Conservation (phyloP, 2,329 filamentous ascomycete genomes). For the Ceratocystis destructans region DNA sequence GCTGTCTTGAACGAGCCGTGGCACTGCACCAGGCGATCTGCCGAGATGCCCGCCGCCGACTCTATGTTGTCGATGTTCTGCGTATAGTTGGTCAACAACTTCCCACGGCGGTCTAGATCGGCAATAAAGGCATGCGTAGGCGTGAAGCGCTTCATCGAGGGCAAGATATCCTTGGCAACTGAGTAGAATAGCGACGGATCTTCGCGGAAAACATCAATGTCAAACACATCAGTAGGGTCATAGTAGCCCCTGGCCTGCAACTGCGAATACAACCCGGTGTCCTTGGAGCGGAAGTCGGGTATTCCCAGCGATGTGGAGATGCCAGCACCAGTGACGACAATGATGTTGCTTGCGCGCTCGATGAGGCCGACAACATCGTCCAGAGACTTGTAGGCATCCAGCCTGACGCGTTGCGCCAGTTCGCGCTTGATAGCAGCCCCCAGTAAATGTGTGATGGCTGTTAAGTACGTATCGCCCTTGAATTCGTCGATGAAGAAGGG, state of each 20-base stretch:
- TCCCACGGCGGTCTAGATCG: conserved; percentile 72
- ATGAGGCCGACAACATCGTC: conserved; percentile 76
- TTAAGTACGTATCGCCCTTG: conserved; percentile 5
- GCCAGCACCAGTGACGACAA: conserved; percentile 87
- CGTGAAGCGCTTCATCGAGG: conserved; percentile 64
- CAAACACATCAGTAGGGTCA: conserved; percentile 92
- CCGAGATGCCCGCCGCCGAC: conserved; percentile 64
- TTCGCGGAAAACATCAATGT: conserved; percentile 72
- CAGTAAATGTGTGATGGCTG: conserved; percentile 36
- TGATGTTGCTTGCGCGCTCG: conserved; percentile 62
- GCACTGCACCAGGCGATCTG: conserved; percentile 81
- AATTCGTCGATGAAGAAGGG: conserved; percentile 11
- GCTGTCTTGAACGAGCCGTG: conserved; percentile 93
- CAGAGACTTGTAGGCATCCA: conserved; percentile 67
- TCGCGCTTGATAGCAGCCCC: conserved; percentile 68
- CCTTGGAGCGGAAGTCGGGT: conserved; percentile 89
- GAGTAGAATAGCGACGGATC: conserved; percentile 86
- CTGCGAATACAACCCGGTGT: conserved; percentile 80
- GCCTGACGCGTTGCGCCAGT: conserved; percentile 66
- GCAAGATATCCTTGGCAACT: conserved; percentile 80
- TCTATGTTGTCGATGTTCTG: conserved; percentile 99
- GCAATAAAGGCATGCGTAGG: conserved; percentile 91
- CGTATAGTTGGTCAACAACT: conserved; percentile 91
- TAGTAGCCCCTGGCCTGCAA: conserved; percentile 61
- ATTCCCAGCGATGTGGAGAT: conserved; percentile 96